phyloP scores from a whole-genome alignment of 257 asterid species.

The Echium plantagineum region DNA sequence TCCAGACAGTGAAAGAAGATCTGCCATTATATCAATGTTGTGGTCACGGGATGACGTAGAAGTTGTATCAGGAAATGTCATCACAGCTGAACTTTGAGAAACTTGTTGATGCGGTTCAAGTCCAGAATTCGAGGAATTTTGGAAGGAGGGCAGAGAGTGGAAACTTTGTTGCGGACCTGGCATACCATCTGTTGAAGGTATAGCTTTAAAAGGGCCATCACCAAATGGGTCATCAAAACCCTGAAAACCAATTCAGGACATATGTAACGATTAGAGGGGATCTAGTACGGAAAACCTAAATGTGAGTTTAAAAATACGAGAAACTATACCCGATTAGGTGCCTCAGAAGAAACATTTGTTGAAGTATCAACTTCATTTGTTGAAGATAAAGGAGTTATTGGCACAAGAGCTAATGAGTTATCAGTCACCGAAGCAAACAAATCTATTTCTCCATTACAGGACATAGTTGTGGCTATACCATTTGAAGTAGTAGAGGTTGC shows the following conservation, averaged over 20 bases:
- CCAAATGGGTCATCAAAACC: conserved; percentile 92
- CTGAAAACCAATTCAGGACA: conserved; percentile 20
- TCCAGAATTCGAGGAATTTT: conserved; percentile 26
- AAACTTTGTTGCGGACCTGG: conserved; percentile 31
- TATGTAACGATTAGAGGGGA: not conserved
- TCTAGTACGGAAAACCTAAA: no score
- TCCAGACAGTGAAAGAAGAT: conserved; percentile 74
- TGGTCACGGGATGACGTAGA: conserved; percentile 14
- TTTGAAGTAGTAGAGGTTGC: conserved; percentile 18
- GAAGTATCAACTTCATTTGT: conserved; percentile 38
- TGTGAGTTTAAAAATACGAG: not conserved
- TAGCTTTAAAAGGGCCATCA: conserved; percentile 85
- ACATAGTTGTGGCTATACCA: conserved; percentile 18
- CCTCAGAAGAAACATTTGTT: conserved; percentile 28
- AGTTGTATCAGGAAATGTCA: not conserved
- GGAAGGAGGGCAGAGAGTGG: conserved; percentile 31
- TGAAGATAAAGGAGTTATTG: conserved; percentile 21
- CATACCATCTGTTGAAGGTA: conserved; percentile 30
- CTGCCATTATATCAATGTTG: conserved; percentile 78
- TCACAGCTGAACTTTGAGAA: conserved; percentile 27
- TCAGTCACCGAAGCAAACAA: conserved; percentile 65
- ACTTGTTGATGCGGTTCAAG: conserved; percentile 25
- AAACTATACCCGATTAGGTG: conserved; percentile 46
- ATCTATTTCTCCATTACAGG: conserved; percentile 48
- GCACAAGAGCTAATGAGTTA: conserved; percentile 61